Evolutionary conservation across 1,139 yeast genomes (phyloP), one percentile per base, ranked within the genome.

Genomic region (Groenewaldozyma auringiensis): DNA sequence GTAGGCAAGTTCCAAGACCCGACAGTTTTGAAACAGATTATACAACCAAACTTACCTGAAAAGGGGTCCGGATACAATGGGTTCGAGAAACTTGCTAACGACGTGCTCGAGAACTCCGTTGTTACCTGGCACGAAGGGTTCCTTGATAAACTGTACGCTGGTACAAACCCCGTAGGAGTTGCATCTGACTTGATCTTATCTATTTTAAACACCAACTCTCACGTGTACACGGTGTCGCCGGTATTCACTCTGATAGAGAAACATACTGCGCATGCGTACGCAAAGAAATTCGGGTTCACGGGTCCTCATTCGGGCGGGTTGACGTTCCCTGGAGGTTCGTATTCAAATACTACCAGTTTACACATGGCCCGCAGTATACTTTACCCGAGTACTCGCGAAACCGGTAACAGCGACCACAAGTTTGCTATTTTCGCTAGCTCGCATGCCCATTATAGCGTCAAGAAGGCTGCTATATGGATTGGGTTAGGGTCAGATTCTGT

Each of bases 111-210:
- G 42, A 76, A 81, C 57, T 82, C 94, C 0, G 88, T 84, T 36
- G 84, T 81, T 48, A 86, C 95, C 0, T 86, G 95, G 95, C 83
- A 82, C 58, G 83, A 85, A 0, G 94, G 94, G 1, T 86, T 86
- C 57, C 65, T 86, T 67, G 95, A 86, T 62, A 86, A 86, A 63
- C 68, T 86, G 49, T 86, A 85, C 57, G 95, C 94, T 0, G 78
- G 87, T 25, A 84, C 86, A 37, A 85, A 85, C 61, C 92, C 95
- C 1, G 81, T 84, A 42, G 95, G 95, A 2, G 78, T 86, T 4
- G 72, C 86, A 4, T 72, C 87, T 1, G 95, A 86, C 61, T 54
- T 86, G 45, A 64, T 86, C 4, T 68, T 86, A 47, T 79, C 87
- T 37, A 68, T 83, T 13, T 69, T 86, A 49, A 86, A 86, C 65